Evolutionary conservation across 768 basidiomycete species (phyloP).

Genomic region (Panaeolus cyanescens): DNA sequence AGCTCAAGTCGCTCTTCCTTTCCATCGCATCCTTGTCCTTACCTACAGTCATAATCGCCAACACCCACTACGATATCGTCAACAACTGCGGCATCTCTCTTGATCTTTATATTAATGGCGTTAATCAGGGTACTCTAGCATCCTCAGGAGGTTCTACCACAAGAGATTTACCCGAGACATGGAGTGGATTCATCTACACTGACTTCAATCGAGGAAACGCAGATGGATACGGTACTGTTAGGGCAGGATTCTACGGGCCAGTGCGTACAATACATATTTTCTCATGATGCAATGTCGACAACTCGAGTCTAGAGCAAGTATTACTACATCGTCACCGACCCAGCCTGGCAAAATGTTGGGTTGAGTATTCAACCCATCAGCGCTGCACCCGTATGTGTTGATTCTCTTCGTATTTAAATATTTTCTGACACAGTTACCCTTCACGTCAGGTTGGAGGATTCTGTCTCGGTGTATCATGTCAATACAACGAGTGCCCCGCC

Average conservation of each 20-base stretch:
- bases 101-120: conserved; percentile 25
- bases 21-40: neutral
- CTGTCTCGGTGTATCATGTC: conserved; percentile 20
- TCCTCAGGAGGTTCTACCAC: conserved; percentile 18
- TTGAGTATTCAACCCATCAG: conserved; percentile 18
- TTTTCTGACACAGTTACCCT: no score
- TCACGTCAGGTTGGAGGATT: conserved; percentile 23
- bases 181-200: conserved; percentile 26
- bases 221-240: conserved; percentile 20
- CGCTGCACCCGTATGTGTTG: conserved; percentile 21
- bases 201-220: conserved; percentile 23
- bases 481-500: conserved; percentile 17
- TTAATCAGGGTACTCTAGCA: conserved; percentile 15
- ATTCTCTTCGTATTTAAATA: no score
- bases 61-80: conserved; percentile 18
- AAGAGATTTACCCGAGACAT: conserved; percentile 16
- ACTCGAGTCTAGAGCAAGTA: conserved; percentile 11
- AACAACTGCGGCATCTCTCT: conserved; percentile 27
- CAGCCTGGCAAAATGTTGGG: conserved; percentile 24
- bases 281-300: neutral
- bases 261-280: conserved; percentile 6
- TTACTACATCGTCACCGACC: conserved; percentile 28
- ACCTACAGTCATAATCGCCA: neutral
- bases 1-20: neutral
- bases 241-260: conserved; percentile 24